Base-by-base conservation (phyloP, 2,329 filamentous ascomycete genomes). In the Microsporum audouinii region DNA sequence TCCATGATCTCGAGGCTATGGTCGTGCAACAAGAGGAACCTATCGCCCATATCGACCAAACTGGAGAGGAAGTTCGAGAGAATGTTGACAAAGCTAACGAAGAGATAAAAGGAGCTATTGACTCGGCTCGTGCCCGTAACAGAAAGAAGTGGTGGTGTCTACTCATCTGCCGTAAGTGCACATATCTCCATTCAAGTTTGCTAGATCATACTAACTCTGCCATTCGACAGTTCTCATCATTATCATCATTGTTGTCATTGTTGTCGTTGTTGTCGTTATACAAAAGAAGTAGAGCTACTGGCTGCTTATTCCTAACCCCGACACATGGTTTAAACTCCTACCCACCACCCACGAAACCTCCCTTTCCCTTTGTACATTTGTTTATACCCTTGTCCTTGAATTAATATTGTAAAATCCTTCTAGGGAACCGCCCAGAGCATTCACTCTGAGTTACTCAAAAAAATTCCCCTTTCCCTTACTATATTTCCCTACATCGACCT, bases 101-200 rank as follows among this genome's bases (percentile, higher is more conserved):
- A 65, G 85, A 96, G 74, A 88, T 97, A 63, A 85, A 82, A 43
- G 83, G 82, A n/a, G 91, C 91, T 10, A 88, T 96, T 64, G 80
- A 82, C 63, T 95, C 89, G 67, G 92, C 92, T 6, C 82, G 87
- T 72, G 83, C 84, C 68, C 89, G 88, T 58, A 83, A 89, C 67
- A 89, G 85, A 78, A 95, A 95, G 90, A 96, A 96, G 88, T 96
- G 91, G 91, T 91, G 88, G 73, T 96, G 91, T 80, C 77, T 96
- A 67, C 85, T 87, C 69, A 89, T 96, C 70, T 77, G 80, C 68
- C 77, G 78, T 81, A 72, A 76, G 82, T 83, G 31, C 61, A 33
- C 6, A 8, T 5, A 10, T 33, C 17, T 17, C 10, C 33, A 2
- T 0, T 7, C 6, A 7, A 49, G 31, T 29, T 57, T 17, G 27